Evolutionary conservation across 176 grass and related monocot species (phyloP), one percentile per base, ranked within the genome.

Genomic region (Oryza brachyantha): DNA sequence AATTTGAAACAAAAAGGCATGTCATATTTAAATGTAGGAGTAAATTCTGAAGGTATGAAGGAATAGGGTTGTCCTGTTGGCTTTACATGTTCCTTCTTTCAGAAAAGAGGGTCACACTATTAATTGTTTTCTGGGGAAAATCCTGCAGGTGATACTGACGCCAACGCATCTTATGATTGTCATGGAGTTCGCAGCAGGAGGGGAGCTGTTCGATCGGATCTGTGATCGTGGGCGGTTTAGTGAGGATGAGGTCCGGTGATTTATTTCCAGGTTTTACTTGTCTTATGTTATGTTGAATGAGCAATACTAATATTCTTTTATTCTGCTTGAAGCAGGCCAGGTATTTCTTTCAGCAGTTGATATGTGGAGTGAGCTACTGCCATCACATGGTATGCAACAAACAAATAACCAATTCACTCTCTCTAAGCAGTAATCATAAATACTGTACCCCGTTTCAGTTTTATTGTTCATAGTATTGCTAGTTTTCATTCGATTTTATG

Each of bases 311-410:
- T 71, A 52, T 39, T 57, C 50, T 9, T 38, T 42, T 84, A 21
- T 88, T 63, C 79, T 94, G 31, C 66, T 73, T 83, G 61, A 36
- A 81, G 55, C 81, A 96, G 93, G 89, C 93, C 10, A 87, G 93
- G 59, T 93, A 93, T 89, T 91, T 93, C 83, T 93, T 90, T 73
- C 93, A 97, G 83, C 93, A 97, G 79, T n/a, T 97, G 82, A 97
- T 97, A 34, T 97, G 84, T 75, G 93, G 93, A 8, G 93, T 97
- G 43, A 97, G 93, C 88, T 97, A 97, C 59, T 97, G 93, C 63
- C 93, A 97, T 84, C 81, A 71, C 76, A 86, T 97, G 93, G 93
- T 93, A 88, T 16, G 9, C 39, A 79, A 66, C 38, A 78, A 17
- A 7, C 39, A 25, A 79, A 22, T 4, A 84, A 19, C 72, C 27